Percentiles rank a stretch among this genome's conserved stretches.
Evolutionary conservation across 768 basidiomycete genomes (phyloP).

Genomic region (Mycena vulgaris): DNA sequence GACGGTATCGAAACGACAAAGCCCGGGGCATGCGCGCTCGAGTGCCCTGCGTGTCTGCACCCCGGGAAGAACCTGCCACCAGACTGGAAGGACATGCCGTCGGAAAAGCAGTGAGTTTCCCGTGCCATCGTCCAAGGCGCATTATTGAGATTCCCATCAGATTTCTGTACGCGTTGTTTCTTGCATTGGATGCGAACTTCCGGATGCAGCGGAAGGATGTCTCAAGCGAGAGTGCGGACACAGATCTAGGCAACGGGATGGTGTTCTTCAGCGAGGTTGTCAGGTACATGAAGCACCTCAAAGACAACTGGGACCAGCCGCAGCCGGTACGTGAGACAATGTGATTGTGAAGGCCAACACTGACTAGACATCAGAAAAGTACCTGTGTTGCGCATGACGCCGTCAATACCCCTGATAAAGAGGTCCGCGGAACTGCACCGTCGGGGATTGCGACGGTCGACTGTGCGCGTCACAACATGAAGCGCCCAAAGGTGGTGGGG

Average conservation of each 20-base stretch:
- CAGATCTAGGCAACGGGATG: constrained; percentile 32
- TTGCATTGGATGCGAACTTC: constrained; percentile 36
- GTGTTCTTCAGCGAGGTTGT: constrained; percentile 36
- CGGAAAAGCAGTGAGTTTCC: not conserved
- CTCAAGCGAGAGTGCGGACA: constrained; percentile 33
- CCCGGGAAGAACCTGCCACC: constrained; percentile 43
- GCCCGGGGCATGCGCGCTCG: constrained; percentile 38
- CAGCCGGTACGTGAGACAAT: constrained; percentile 2
- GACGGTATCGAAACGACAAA: constrained; percentile 24
- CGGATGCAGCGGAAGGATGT: no score
- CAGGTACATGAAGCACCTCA: constrained; percentile 23
- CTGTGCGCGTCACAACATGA: no score
- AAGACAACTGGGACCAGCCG: constrained; percentile 9
- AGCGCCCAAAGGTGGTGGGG: no score
- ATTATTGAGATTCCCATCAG: not conserved
- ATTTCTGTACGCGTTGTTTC: constrained; percentile 28
- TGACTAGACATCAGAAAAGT: no score
- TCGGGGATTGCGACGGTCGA: no score
- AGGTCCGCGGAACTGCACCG: no score
- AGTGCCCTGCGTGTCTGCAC: no score
- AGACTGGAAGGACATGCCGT: constrained; percentile 27
- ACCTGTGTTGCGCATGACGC: no score
- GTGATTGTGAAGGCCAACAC: no score
- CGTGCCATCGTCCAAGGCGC: accelerated
- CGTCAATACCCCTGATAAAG: no score